phyloP scores from a whole-genome alignment of 305 asterid species.

The Solanum hybrid region DNA sequence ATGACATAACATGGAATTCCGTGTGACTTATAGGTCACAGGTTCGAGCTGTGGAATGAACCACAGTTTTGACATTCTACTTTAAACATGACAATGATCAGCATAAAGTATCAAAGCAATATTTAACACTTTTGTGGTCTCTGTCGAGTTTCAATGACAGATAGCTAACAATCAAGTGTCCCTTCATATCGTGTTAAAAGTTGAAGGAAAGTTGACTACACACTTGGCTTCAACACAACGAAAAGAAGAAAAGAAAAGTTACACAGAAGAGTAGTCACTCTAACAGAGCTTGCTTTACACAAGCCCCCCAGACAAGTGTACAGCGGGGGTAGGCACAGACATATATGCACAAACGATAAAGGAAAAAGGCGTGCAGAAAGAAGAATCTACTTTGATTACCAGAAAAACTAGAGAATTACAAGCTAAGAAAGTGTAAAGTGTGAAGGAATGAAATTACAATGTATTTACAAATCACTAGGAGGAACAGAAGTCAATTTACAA shows the following conservation, averaged over 20 bases:
- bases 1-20: background rate
- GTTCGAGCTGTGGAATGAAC: background rate
- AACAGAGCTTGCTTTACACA: background rate
- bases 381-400: background rate
- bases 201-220: background rate
- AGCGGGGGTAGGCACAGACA: background rate
- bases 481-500: background rate
- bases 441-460: background rate
- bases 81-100: background rate
- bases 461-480: background rate
- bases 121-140: background rate
- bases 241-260: background rate
- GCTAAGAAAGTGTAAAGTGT: background rate
- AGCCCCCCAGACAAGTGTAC: background rate
- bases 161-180: background rate
- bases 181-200: background rate
- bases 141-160: background rate
- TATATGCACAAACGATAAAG: background rate
- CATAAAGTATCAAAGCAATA: background rate
- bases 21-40: background rate
- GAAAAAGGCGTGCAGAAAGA: background rate
- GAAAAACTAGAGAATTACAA: background rate
- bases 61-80: background rate
- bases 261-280: background rate
- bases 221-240: background rate